A percentile compares a stretch with the other conserved stretches of the same genome.
These are phyloP conservation scores for Coemansia sp. DNA, from an alignment of 192 early-diverging fungal genomes.

Conservation along the genomic window DNA sequence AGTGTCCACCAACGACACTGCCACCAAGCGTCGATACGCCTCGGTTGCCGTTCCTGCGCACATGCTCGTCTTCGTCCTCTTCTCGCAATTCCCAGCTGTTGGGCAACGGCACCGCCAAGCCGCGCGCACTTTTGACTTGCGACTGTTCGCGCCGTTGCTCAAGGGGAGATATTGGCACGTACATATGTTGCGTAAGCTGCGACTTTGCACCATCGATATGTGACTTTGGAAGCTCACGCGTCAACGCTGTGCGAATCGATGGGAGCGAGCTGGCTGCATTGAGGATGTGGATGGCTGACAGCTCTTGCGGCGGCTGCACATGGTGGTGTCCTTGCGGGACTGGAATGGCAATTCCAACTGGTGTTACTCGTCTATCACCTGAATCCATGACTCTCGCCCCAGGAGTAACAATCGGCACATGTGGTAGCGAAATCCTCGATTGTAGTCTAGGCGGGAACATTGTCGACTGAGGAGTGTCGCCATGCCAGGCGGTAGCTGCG, in stretches of 20 bases:
- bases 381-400: neutral
- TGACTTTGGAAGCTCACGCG: constrained; percentile 26
- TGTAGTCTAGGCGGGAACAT: constrained; percentile 33
- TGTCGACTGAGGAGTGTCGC: constrained; percentile 15
- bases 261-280: constrained; percentile 49
- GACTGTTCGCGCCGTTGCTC: constrained; percentile 50
- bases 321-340: neutral
- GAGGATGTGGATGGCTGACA: constrained; percentile 51
- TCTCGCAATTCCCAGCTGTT: constrained; percentile 44
- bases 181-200: constrained; percentile 33
- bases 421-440: constrained; percentile 37
- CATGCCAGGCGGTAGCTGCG: neutral
- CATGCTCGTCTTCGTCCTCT: constrained; percentile 47
- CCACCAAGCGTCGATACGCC: constrained; percentile 6
- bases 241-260: constrained; percentile 30
- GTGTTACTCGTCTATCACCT: constrained; percentile 1
- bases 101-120: neutral
- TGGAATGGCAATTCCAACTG: constrained; percentile 8
- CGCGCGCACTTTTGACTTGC: constrained; percentile 7
- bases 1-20: constrained; percentile 4
- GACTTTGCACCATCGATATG: constrained; percentile 28
- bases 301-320: constrained; percentile 28
- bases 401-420: constrained; percentile 5
- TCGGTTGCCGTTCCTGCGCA: constrained; percentile 4
- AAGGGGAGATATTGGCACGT: constrained; percentile 51